Conservation (phyloP, 192 early-diverging fungal species). For the Coemansia guatemalensis region DNA sequence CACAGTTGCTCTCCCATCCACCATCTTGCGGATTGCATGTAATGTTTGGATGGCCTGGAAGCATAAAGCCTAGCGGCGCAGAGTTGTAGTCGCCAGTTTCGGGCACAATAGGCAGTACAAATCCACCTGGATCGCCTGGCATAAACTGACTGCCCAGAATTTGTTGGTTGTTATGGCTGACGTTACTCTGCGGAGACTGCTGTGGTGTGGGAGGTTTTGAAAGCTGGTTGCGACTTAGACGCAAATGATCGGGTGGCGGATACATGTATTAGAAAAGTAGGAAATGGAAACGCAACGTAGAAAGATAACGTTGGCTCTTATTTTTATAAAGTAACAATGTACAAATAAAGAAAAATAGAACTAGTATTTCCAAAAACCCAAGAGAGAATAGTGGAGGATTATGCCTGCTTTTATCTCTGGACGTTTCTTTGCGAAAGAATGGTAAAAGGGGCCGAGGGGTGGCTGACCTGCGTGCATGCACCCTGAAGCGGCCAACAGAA, state of each 20-base stretch:
- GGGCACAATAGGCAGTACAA: conserved; percentile 21
- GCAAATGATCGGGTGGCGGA: conserved; percentile 8
- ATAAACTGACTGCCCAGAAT: conserved; percentile 17
- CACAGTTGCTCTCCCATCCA: not conserved
- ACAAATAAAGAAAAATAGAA: too few species aligned
- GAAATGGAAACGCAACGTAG: too few species aligned
- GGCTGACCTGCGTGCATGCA: not conserved
- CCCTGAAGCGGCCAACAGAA: not conserved
- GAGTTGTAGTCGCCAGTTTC: conserved; percentile 1
- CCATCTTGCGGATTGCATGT: not conserved
- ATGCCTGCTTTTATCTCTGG: not conserved
- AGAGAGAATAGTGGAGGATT: not conserved
- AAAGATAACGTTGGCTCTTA: not conserved
- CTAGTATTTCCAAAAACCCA: too few species aligned
- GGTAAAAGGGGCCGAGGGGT: not conserved
- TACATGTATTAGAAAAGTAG: conserved; percentile 1
- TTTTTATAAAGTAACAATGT: not conserved
- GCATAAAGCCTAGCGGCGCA: conserved; percentile 33
- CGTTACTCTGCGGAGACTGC: not conserved
- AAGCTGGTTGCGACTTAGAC: conserved; percentile 9
- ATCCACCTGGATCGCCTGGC: conserved; percentile 43
- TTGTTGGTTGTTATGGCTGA: not conserved
- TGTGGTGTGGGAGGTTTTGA: not conserved
- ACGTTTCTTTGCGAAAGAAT: not conserved
- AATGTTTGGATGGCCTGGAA: conserved; percentile 14